These are phyloP conservation scores for Magnaporthiopsis rhizophila DNA, from an alignment of 2,329 filamentous ascomycete species.

Conservation along the genomic window DNA sequence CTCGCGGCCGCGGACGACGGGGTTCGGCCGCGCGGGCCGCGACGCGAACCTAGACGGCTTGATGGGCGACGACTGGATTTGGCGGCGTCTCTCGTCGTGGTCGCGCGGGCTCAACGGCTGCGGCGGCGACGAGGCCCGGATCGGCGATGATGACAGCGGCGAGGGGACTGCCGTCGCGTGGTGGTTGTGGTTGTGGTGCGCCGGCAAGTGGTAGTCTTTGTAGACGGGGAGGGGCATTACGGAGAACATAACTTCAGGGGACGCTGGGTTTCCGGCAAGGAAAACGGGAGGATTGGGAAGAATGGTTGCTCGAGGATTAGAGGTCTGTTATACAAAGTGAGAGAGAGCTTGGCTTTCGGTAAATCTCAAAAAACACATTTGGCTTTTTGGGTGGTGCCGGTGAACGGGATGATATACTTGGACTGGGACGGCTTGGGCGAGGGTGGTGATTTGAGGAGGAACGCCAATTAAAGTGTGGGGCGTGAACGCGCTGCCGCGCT, in stretches of 20 bases:
- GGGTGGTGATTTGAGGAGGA: neutral
- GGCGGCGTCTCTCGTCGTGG: slow-evolving; percentile 17
- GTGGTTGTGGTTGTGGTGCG: slow-evolving; percentile 20
- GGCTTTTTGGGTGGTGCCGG: neutral
- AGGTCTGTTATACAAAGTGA: neutral
- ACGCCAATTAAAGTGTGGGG: neutral
- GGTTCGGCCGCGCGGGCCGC: slow-evolving; percentile 53
- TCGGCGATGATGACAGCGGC: slow-evolving; percentile 51
- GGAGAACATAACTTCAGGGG: slow-evolving; percentile 21
- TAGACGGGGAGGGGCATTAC: slow-evolving; percentile 33
- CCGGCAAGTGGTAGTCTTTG: slow-evolving; percentile 26
- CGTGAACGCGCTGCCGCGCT: neutral
- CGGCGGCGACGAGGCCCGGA: slow-evolving; percentile 43
- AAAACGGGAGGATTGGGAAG: neutral
- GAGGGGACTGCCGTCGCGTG: slow-evolving; percentile 39
- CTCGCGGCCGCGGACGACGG: slow-evolving; percentile 52
- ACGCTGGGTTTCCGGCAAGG: too few relatives aligned
- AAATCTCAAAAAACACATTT: neutral
- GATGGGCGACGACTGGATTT: slow-evolving; percentile 29
- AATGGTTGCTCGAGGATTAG: neutral
- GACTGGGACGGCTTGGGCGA: neutral
- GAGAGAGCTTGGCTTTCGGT: neutral
- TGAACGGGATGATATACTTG: neutral
- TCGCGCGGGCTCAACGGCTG: slow-evolving; percentile 30
- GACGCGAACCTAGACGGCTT: slow-evolving; percentile 40